These are phyloP conservation scores for Podaxis sp. DNA, from an alignment of 768 basidiomycete species.

Conservation along the genomic window DNA sequence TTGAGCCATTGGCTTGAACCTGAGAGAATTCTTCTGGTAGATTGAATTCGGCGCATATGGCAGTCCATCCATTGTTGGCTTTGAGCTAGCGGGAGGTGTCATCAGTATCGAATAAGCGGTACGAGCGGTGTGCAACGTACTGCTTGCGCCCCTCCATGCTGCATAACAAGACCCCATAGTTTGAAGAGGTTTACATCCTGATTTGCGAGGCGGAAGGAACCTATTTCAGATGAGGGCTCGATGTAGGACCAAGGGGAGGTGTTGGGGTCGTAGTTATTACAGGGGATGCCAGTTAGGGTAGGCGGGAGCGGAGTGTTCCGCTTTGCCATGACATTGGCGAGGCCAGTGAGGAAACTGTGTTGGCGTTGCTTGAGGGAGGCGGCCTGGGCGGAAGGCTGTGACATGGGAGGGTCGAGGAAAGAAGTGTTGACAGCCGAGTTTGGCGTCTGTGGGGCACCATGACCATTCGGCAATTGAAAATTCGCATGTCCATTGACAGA, in stretches of 20 bases:
- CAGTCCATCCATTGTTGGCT: conserved; percentile 55
- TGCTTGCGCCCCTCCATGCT: conserved; percentile 59
- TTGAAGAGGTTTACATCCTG: conserved; percentile 78
- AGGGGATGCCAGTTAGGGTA: conserved; percentile 61
- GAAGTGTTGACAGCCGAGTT: conserved; percentile 35
- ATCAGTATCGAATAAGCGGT: conserved; percentile 18
- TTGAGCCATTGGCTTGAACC: conserved; percentile 45
- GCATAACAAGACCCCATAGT: conserved; percentile 62
- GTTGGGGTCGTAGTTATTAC: conserved; percentile 59
- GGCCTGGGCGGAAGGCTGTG: conserved; percentile 31
- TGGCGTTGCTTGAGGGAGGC: conserved; percentile 51
- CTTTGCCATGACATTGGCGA: conserved; percentile 59
- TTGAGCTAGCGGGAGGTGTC: conserved; percentile 37
- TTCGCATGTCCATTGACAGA: conserved; percentile 38
- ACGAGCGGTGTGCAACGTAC: conserved; percentile 39
- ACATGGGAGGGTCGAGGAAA: conserved; percentile 47
- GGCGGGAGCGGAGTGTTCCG: conserved; percentile 72
- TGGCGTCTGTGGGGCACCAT: conserved; percentile 35
- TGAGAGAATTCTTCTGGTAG: conserved; percentile 57
- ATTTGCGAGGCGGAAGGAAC: conserved; percentile 67
- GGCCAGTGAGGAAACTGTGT: conserved; percentile 56
- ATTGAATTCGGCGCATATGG: conserved; percentile 54
- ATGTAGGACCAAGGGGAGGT: conserved; percentile 66
- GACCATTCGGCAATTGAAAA: conserved; percentile 46
- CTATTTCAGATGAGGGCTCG: conserved; percentile 61